phyloP scores from a whole-genome alignment of 2,329 filamentous ascomycete species.

The Cordyceps cateniannulata region DNA sequence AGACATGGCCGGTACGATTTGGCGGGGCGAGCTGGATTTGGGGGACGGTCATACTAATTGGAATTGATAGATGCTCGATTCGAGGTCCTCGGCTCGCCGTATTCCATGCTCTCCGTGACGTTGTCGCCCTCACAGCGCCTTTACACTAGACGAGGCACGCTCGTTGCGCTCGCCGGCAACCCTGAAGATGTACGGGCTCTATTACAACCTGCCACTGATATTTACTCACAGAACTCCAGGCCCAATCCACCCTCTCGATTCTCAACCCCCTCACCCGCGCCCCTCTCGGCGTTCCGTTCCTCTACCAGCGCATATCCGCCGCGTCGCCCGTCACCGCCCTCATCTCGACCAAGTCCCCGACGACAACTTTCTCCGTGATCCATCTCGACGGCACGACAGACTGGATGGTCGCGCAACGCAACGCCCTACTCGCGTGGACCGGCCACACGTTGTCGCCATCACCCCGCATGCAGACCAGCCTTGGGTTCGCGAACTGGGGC shows the following conservation, averaged over 20 bases:
- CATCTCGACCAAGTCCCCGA: constrained; percentile 78
- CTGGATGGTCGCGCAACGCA: constrained; percentile 87
- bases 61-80: constrained; percentile 73
- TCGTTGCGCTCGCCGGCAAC: constrained; percentile 85
- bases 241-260: constrained; percentile 81
- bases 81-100: constrained; percentile 84
- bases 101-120: constrained; percentile 88
- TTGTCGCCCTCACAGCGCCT: constrained; percentile 90
- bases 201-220: too few species aligned
- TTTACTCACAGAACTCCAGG: constrained; percentile 39
- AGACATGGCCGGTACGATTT: constrained; percentile 43
- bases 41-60: not conserved
- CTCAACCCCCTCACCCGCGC: constrained; percentile 78
- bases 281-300: constrained; percentile 79
- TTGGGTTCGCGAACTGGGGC: constrained; percentile 85
- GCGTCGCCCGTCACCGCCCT: constrained; percentile 83
- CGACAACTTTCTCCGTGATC: constrained; percentile 80
- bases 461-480: constrained; percentile 65
- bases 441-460: constrained; percentile 75
- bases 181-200: constrained; percentile 66
- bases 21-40: not conserved
- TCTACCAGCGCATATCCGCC: constrained; percentile 87
- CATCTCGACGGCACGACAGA: constrained; percentile 90
- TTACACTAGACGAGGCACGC: constrained; percentile 84
- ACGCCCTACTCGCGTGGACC: constrained; percentile 92